phyloP scores from a whole-genome alignment of 192 early-diverging fungal species.

The Paraglomus occultum region DNA sequence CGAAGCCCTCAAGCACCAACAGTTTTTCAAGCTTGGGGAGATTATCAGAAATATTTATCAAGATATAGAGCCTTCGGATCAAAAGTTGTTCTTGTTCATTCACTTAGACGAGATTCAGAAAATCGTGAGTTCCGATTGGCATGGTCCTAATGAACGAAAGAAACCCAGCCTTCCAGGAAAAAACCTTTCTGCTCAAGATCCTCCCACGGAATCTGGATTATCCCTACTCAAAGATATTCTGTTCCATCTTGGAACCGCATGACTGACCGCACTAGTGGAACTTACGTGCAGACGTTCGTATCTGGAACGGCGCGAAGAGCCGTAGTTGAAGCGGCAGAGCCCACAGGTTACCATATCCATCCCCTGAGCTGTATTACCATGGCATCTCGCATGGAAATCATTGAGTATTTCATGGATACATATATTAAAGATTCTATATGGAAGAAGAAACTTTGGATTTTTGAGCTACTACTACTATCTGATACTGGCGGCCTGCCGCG shows the following conservation, averaged over 20 bases:
- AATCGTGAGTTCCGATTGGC: slow-evolving; percentile 15
- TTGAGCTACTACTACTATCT: slow-evolving; percentile 14
- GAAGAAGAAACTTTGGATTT: not conserved
- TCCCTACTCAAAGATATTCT: too few species aligned
- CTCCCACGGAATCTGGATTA: too few species aligned
- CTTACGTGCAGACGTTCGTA: too few species aligned
- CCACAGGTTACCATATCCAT: slow-evolving; percentile 6
- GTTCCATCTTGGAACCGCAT: too few species aligned
- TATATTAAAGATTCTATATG: not conserved
- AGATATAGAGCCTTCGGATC: too few species aligned
- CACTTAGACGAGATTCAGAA: slow-evolving; percentile 16
- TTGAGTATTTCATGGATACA: slow-evolving; percentile 12
- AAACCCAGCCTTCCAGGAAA: too few species aligned
- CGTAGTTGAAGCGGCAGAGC: slow-evolving; percentile 8
- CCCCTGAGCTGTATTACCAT: slow-evolving; percentile 15
- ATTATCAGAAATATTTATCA: too few species aligned
- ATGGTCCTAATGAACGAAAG: too few species aligned
- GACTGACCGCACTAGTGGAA: too few species aligned
- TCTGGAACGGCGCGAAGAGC: slow-evolving; percentile 1
- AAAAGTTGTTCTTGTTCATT: slow-evolving; percentile 9
- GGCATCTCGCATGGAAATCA: slow-evolving; percentile 20
- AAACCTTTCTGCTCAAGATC: too few species aligned
- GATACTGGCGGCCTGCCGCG: slow-evolving; percentile 26
- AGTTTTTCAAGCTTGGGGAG: too few species aligned
- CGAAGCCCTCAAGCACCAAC: too few species aligned